Conservation (phyloP, 306 rosid species). For the Cyamopsis tetragonoloba region DNA sequence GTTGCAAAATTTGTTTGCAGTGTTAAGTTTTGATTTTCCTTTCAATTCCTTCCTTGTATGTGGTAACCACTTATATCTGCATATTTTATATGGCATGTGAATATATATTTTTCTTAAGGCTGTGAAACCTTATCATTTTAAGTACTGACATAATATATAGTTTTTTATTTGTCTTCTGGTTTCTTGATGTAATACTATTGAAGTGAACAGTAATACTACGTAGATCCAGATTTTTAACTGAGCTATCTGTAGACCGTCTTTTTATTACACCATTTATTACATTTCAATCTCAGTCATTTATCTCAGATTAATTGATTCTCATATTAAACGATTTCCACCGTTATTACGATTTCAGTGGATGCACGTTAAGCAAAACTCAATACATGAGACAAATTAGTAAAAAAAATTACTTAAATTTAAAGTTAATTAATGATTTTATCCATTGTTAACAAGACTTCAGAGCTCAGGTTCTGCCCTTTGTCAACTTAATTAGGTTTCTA, state of each 20-base stretch:
- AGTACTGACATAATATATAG: neutral
- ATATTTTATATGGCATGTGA: neutral
- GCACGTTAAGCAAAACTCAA: too few relatives aligned
- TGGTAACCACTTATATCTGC: neutral
- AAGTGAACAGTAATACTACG: too few relatives aligned
- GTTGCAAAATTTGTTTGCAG: neutral
- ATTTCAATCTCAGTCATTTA: too few relatives aligned
- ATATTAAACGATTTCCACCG: too few relatives aligned
- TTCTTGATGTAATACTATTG: neutral
- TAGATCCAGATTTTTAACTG: too few relatives aligned
- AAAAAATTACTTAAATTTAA: neutral
- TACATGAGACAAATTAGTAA: too few relatives aligned
- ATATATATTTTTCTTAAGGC: neutral
- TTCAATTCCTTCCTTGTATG: neutral
- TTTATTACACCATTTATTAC: too few relatives aligned
- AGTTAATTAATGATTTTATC: neutral
- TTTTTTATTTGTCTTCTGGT: neutral
- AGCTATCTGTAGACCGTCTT: too few relatives aligned
- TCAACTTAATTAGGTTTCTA: neutral
- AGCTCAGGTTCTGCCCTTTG: too few relatives aligned
- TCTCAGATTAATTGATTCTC: too few relatives aligned
- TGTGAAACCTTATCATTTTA: neutral
- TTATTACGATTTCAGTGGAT: too few relatives aligned
- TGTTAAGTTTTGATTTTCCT: neutral
- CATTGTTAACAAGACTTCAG: neutral